Base-by-base conservation (phyloP, 73 alveolate species). In the Paramecium sexaurelia region DNA sequence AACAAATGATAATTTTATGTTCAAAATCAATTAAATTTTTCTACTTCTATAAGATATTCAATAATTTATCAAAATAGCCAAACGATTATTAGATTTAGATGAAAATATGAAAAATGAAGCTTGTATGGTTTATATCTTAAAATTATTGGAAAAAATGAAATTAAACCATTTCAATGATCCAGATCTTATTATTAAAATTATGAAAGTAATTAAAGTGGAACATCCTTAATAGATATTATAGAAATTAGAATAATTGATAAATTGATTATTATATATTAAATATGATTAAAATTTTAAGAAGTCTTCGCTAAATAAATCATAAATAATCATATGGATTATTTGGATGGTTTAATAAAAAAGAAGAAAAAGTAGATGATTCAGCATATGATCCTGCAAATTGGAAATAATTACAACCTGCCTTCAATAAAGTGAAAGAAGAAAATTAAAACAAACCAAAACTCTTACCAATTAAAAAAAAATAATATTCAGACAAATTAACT, bases 71-170 rank as follows among this genome's bases (percentile, higher is more conserved):
- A 88, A 88, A 45, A 66, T 88, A 29, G 55, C 90, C 13, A 88
- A 88, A 40, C 68, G 87, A 26, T 17, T 68, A 24, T 68, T 88
- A 39, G 94, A 88, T 1, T 82, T 88, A 10, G 94, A 88, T 41
- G 94, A 88, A 69, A 82, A 88, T 39, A 68, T 88, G 91, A 88
- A 82, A 69, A 68, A 75, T 69, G 90, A 88, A 43, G 94, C 89
- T 20, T 69, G 91, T 39, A 75, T 88, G 68, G 83, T 82, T 20
- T 88, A 68, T 47, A 69, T 88, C 9, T 57, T 88, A 37, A 88
- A 88, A 47, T 32, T 86, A 15, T 24, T 86, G 10, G 93, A 86
- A 57, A 86, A 55, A 29, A 86, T 86, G 88, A 86, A 86, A 45
- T 24, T 37, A 45, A 57, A 86, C 17, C 55, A 66, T 29, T 57